Evolutionary conservation across 768 basidiomycete genomes (phyloP).

Genomic region (Arthromyces matolae): DNA sequence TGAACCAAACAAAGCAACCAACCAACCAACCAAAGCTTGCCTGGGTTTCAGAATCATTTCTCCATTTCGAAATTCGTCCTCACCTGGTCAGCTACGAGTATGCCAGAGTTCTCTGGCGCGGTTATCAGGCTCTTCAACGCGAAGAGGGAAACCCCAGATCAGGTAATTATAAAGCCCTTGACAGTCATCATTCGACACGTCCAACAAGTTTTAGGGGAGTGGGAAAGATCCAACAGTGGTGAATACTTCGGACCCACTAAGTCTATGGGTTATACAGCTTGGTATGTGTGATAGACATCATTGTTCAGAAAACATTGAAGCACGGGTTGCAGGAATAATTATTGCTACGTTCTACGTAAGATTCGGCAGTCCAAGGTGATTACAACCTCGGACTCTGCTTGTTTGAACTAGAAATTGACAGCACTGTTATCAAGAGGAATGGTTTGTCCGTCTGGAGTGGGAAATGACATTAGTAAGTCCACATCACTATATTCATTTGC

Average conservation of each 20-base stretch:
- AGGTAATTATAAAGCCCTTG: constrained; percentile 23
- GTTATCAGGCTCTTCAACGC: constrained; percentile 34
- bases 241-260: constrained; percentile 65
- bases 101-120: constrained; percentile 38
- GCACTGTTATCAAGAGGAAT: too few relatives aligned
- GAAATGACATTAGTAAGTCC: constrained; percentile 65
- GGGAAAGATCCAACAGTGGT: constrained; percentile 71
- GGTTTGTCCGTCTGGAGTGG: constrained; percentile 92
- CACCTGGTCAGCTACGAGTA: constrained; percentile 11
- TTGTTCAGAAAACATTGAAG: neutral
- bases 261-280: constrained; percentile 77
- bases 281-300: constrained; percentile 42
- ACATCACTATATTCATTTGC: neutral
- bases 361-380: constrained; percentile 85
- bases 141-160: constrained; percentile 36
- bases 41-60: too few relatives aligned
- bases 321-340: constrained; percentile 62
- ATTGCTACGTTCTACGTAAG: constrained; percentile 64
- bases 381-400: too few relatives aligned
- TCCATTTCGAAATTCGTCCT: neutral
- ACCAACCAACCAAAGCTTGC: too few relatives aligned
- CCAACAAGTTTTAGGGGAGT: constrained; percentile 44
- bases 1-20: too few relatives aligned
- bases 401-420: too few relatives aligned
- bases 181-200: neutral